Evolutionary conservation across 129 eudicot species (phyloP).

Genomic region (Oenanthe sinensis): DNA sequence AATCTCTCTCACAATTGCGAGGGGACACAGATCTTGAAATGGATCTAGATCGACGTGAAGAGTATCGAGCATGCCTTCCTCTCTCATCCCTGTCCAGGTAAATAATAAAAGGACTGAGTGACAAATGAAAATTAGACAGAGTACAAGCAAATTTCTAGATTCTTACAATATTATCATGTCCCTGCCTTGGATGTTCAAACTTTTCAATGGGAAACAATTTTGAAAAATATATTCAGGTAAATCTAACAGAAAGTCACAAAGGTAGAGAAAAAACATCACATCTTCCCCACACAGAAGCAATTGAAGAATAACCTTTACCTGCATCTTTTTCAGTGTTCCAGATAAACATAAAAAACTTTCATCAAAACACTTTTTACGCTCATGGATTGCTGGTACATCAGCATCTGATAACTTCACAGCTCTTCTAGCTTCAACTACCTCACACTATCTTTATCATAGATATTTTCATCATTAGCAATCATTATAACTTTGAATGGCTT

Average conservation of each 20-base stretch:
- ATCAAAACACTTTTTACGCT: constrained; percentile 27
- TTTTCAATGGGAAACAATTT: background rate
- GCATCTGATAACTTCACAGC: constrained; percentile 32
- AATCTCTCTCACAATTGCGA: constrained; percentile 20
- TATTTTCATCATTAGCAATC: constrained; percentile 31
- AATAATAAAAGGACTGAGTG: background rate
- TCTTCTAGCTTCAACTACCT: constrained; percentile 34
- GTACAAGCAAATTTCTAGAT: background rate
- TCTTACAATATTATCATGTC: background rate
- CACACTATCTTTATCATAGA: constrained; percentile 29
- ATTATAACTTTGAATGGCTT: constrained; percentile 33
- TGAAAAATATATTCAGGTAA: background rate
- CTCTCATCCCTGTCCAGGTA: constrained; percentile 13
- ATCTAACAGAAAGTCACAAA: background rate
- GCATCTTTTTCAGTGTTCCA: constrained; percentile 24
- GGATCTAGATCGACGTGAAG: constrained; percentile 26
- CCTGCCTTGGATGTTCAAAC: background rate
- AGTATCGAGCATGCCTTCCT: constrained; percentile 1
- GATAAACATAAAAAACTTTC: constrained; percentile 19
- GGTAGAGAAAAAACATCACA: constrained; percentile 3
- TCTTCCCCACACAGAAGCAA: constrained; percentile 12
- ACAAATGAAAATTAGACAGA: background rate
- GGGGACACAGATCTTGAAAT: constrained; percentile 33
- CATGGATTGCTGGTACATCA: constrained; percentile 32
- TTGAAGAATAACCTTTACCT: constrained; percentile 38